Evolutionary conservation across 176 grass and related monocot species (phyloP), one percentile per base, ranked within the genome.

Genomic region (Otatea glauca): DNA sequence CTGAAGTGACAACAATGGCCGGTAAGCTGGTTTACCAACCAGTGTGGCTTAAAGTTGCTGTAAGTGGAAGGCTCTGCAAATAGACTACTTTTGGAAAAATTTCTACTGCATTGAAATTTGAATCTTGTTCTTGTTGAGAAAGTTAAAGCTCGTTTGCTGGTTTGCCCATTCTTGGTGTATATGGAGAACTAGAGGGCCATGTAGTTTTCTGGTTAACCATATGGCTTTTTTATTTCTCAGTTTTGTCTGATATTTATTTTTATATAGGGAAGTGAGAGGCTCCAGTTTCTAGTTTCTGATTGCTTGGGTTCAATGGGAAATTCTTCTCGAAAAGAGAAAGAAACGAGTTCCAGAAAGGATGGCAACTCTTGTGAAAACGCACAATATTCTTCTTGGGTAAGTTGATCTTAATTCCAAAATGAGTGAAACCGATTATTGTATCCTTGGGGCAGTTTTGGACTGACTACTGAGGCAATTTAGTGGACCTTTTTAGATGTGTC

Each of bases 211-310:
- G 10, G 45, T 60, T 45, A 74, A 65, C 25, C 16, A 20, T 69
- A 5, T 78, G 5, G 2, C 7, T 56, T 23, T 7, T 71, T 44
- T 14, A n/a, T 74, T 81, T n/a, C 34, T 63, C 45, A 25, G 14
- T 18, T 65, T 80, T 78, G 12, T 50, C 38, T 89, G 38, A 62
- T 67, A n/a, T 70, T 86, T 78, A 37, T 81, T 87, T 88, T 68
- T 29, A 68, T 81, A 49, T 76, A 97, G 95, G 95, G 95, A 94
- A 94, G 92, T 82, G 95, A 94, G 88, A 97, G 88, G 56, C 88
- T 97, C 35, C 68, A 68, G 42, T 70, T 92, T 72, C 75, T 97
- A 87, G 86, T 97, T 88, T 97, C 95, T 72, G 88, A 97, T 78
- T 48, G 74, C 84, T 77, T 90, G 65, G 86, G 61, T 60, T 60